These are phyloP conservation scores for Blastocystis sp. DNA, from an alignment of 352 stramenopile species.

Conservation along the genomic window DNA sequence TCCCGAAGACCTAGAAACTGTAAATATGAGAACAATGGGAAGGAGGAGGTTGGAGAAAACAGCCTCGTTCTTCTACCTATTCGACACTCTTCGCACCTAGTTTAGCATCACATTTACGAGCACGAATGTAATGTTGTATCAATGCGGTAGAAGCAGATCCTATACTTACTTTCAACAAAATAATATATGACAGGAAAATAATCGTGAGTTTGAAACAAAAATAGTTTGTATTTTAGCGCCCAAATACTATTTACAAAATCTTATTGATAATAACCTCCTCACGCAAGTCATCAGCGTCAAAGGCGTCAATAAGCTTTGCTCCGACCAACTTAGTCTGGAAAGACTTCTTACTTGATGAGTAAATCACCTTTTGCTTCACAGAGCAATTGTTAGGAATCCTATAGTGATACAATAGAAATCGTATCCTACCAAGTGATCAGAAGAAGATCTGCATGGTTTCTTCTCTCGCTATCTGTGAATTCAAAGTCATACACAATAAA, in stretches of 20 bases:
- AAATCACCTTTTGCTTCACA: conserved; percentile 60
- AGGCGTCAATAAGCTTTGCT: conserved; percentile 47
- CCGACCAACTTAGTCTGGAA: conserved; percentile 43
- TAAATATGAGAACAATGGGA: too few relatives aligned
- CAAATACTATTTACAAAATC: conserved; percentile 21
- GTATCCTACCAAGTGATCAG: conserved; percentile 39
- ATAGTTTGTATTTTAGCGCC: too few relatives aligned
- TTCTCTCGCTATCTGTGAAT: conserved; percentile 43
- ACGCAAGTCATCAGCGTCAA: conserved; percentile 48
- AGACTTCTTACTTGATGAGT: conserved; percentile 53
- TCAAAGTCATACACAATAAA: conserved; percentile 59
- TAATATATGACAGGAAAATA: too few relatives aligned
- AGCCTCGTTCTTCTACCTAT: too few relatives aligned
- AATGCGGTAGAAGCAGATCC: too few relatives aligned
- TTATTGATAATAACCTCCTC: conserved; percentile 23
- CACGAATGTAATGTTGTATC: too few relatives aligned
- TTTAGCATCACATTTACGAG: too few relatives aligned
- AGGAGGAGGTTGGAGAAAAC: too few relatives aligned
- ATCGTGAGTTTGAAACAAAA: too few relatives aligned
- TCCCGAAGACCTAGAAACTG: too few relatives aligned
- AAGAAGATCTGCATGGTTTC: conserved; percentile 45
- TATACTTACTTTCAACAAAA: too few relatives aligned
- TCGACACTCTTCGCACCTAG: too few relatives aligned
- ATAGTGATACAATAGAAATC: background rate
- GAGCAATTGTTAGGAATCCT: conserved; percentile 60